Base-by-base conservation (phyloP, 306 rosid species). In the Trifolium pratense region DNA sequence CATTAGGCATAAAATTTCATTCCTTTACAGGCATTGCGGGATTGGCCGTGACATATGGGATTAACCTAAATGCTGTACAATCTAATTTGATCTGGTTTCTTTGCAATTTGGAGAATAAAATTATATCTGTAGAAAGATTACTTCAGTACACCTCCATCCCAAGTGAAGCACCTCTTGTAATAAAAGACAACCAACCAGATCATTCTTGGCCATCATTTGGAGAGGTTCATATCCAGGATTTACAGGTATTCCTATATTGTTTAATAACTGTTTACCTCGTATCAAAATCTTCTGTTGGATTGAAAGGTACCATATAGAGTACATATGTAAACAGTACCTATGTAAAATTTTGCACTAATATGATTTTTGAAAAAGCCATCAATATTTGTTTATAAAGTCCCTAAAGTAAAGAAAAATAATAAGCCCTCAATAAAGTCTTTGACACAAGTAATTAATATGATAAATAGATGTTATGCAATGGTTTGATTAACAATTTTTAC, bases 41-140 rank as follows among this genome's bases (percentile, higher is more conserved):
- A 61, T 87, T 92, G 84, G 90, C 92, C 34, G 96, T 92, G 75
- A 90, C 98, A 9, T 92, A 89, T 63, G 98, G 96, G 64, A 89
- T 89, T 53, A 84, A 64, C 79, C 85, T 90, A 70, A 92, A 90
- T 68, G 34, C 16, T 68, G 3, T 85, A 57, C 98, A 83, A 80
- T 59, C 70, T 66, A 36, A 2, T 68, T 15, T 89, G 20, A 86
- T 89, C 62, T 81, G 86, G 97, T 40, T 16, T 57, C 80, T 87
- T 77, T 90, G 97, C 78, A 75, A 76, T 34, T 34, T 87, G 87
- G 97, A 92, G 86, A 90, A 87, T 59, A 56, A 56, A 23, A 88
- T 92, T 46, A 90, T 92, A 87, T 90, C 98, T 7, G 95, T 90
- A 1, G 98, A 92, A 81, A 87, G 95, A 81, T 76, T 92, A 51